Base-by-base conservation (phyloP, 805 yeast species). In the Monosporozyma siamensis region DNA sequence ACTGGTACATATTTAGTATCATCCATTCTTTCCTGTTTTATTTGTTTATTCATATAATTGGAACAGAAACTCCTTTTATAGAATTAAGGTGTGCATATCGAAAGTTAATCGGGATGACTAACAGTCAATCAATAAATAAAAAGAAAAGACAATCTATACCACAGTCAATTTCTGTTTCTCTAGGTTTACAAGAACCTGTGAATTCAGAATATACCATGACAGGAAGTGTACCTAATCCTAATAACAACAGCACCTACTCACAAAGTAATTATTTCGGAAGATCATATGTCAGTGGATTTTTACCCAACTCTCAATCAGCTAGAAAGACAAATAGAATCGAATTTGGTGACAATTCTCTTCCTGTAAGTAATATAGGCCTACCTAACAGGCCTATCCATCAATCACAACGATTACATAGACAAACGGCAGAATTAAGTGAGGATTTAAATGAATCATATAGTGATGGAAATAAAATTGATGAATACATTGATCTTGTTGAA, bases 381-480 rank as follows among this genome's bases (percentile, higher is more conserved):
- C 31, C 23, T 8, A 43, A 26, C 25, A 44, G 26, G 32, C 44
- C 54, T 11, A 60, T 63, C 5, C 60, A 59, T 41, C 55, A 49
- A 31, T 43, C 65, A 2, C 47, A 46, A 22, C 53, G 46, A 17
- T 42, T 61, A 30, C 65, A 61, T 39, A 56, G 48, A 40, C 59
- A 61, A 38, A 61, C 67, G 1, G 66, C 64, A 0, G 55, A 52
- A n/a, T 46, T 63, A 10, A 55, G 64, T 17, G 51, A 55, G 38
- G 54, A 52, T 22, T 61, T 61, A 26, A 51, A 52, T 30, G 52
- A 45, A 9, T 40, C 44, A 9, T 45, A 47, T 10, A 46, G 47
- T 1, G 59, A 50, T 22, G 53, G 48, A n/a, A 34, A 37, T 3
- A 41, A 40, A 18, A 46, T 45, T 10, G 42, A 42, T 23, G 48